Base-by-base conservation (phyloP, 768 basidiomycete species). In the Leccinellum rugosiceps region DNA sequence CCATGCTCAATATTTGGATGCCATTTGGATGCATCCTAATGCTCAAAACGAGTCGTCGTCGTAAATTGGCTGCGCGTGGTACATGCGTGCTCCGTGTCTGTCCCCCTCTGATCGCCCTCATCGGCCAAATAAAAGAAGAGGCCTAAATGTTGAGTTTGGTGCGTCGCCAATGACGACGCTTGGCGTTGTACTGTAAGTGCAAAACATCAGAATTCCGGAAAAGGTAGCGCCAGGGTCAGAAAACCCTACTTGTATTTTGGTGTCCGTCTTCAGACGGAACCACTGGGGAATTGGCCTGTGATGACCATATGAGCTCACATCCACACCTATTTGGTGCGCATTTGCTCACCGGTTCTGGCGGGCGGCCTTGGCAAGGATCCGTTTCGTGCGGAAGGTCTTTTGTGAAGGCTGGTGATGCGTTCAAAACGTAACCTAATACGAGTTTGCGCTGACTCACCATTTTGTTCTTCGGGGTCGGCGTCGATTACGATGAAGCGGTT, bases 91-190 rank as follows among this genome's bases (percentile, higher is more conserved):
- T 53, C 59, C 57, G 34, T 58, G 21, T 41, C 50, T 31, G 51
- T 51, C 67, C 43, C 50, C 45, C 25, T 5, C 50, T 46, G 8
- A 15, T 44, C 43, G 43, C 55, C 58, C 44, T 50, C 55, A 54
- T 41, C 47, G 14, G 26, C 52, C 21, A 35, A 55, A 34, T 38
- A 52, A 44, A 53, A 43, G 17, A 43, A 48, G 50, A 43, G 9
- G 62, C 58, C 80, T 86, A 96, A 76, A 97, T 88, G 83, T 95
- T 95, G 80, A 98, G 86, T 83, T 98, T 98, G 63, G 96, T 98
- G 77, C 96, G 89, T 74, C 96, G 85, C 96, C 96, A 99, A 83
- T 99, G 96, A 75, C 96, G 90, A 66, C 96, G 85, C 83, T 98
- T 98, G 64, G 90, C 88, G 77, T 94, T 94, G 74, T 94, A 93